A percentile compares a stretch with the other conserved stretches of the same genome.
Evolutionary conservation across 495 filamentous ascomycete species (phyloP).

Genomic region (Cudoniella acicularis): DNA sequence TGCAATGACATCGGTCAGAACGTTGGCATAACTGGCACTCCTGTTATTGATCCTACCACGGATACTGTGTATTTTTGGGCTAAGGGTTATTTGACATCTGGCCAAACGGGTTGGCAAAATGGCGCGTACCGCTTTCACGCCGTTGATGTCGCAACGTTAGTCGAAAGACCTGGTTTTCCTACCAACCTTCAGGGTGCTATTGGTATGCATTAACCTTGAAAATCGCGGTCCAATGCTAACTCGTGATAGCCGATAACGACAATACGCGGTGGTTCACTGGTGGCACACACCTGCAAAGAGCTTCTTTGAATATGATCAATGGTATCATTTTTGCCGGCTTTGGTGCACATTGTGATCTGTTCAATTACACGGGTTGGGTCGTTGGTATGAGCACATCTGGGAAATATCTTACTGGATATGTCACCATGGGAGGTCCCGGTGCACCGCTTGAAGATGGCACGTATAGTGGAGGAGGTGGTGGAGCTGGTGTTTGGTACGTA

Average conservation of each 20-base stretch:
- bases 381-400: conserved; percentile 26
- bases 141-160: conserved; percentile 32
- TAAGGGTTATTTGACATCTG: conserved; percentile 33
- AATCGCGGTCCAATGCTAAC: neutral
- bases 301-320: conserved; percentile 33
- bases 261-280: conserved; percentile 31
- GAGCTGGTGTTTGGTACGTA: conserved; percentile 20
- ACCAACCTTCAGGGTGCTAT: conserved; percentile 15
- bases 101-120: conserved; percentile 28
- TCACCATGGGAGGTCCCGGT: conserved; percentile 9
- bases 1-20: conserved; percentile 16
- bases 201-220: neutral
- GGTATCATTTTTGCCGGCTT: conserved; percentile 37
- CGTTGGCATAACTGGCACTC: conserved; percentile 38
- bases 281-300: conserved; percentile 32
- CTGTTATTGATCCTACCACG: conserved; percentile 32
- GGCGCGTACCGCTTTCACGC: conserved; percentile 32
- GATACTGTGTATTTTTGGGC: conserved; percentile 38
- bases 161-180: conserved; percentile 31
- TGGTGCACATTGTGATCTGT: conserved; percentile 34
- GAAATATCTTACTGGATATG: conserved; percentile 11
- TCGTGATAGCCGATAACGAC: conserved; percentile 28
- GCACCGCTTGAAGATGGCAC: conserved; percentile 23
- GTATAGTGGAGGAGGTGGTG: conserved; percentile 23
- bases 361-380: conserved; percentile 30